phyloP scores from a whole-genome alignment of 1,284 basidiomycete species.

The Malassezia nana region DNA sequence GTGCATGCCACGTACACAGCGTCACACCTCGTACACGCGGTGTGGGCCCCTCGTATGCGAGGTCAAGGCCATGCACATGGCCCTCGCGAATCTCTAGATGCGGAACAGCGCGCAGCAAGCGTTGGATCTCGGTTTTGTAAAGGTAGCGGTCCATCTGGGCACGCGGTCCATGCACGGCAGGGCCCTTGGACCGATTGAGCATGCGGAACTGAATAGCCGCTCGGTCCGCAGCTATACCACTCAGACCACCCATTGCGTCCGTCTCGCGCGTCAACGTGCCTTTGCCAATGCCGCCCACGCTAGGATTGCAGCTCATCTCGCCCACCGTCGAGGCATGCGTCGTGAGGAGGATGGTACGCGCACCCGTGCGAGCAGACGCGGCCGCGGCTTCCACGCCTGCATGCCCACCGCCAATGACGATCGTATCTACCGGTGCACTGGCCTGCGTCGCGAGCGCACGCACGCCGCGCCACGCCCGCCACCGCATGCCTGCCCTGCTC shows the following conservation, averaged over 20 bases:
- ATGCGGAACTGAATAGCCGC: constrained; percentile 79
- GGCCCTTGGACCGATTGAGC: constrained; percentile 71
- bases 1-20: constrained; percentile 17
- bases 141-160: constrained; percentile 75
- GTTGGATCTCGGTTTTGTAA: constrained; percentile 72
- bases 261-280: constrained; percentile 77
- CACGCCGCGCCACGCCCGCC: background rate
- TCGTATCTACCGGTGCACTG: constrained; percentile 53
- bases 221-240: constrained; percentile 55
- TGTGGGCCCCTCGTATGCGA: constrained; percentile 54
- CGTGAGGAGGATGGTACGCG: constrained; percentile 67
- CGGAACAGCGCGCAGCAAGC: constrained; percentile 57
- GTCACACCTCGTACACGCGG: constrained; percentile 60
- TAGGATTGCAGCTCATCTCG: constrained; percentile 77
- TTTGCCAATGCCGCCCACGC: constrained; percentile 61
- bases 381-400: constrained; percentile 82
- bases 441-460: background rate
- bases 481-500: background rate
- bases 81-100: constrained; percentile 63
- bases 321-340: constrained; percentile 70
- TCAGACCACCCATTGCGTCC: constrained; percentile 70
- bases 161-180: constrained; percentile 80
- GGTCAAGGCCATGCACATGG: constrained; percentile 68
- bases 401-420: constrained; percentile 81
- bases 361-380: constrained; percentile 69